phyloP scores from a whole-genome alignment of 495 filamentous ascomycete species.

The Hapsidospora chrysogenum region DNA sequence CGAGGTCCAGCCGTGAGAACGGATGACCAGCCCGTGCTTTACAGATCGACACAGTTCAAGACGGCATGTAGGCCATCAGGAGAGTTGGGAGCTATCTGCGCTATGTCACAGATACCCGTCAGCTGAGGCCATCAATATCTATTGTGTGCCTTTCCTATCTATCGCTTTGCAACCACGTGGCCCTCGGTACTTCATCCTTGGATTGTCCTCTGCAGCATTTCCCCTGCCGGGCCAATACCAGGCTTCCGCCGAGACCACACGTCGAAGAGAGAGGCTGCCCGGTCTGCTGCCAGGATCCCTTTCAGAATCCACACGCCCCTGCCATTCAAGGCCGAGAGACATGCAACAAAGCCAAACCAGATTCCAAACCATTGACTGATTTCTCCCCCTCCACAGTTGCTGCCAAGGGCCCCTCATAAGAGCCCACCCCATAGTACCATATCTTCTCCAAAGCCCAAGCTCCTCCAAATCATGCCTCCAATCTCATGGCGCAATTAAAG shows the following conservation, averaged over 20 bases:
- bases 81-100: no score
- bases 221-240: neutral
- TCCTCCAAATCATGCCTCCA: no score
- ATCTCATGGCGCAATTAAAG: neutral
- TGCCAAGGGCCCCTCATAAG: no score
- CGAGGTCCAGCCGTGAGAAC: slow-evolving; percentile 14
- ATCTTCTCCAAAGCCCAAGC: no score
- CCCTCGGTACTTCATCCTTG: neutral
- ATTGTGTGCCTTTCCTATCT: slow-evolving; percentile 2
- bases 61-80: no score
- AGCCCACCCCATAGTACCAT: no score
- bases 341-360: neutral
- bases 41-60: no score
- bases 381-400: neutral
- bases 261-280: neutral
- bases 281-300: neutral
- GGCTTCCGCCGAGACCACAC: neutral
- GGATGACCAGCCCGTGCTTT: no score
- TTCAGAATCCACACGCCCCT: neutral
- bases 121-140: neutral
- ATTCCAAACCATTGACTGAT: neutral
- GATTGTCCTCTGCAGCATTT: neutral
- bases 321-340: neutral
- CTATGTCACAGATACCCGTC: no score
- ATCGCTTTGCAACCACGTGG: neutral